Conservation (phyloP, 164 flowering plant species). For the Nymphaea colorata region DNA sequence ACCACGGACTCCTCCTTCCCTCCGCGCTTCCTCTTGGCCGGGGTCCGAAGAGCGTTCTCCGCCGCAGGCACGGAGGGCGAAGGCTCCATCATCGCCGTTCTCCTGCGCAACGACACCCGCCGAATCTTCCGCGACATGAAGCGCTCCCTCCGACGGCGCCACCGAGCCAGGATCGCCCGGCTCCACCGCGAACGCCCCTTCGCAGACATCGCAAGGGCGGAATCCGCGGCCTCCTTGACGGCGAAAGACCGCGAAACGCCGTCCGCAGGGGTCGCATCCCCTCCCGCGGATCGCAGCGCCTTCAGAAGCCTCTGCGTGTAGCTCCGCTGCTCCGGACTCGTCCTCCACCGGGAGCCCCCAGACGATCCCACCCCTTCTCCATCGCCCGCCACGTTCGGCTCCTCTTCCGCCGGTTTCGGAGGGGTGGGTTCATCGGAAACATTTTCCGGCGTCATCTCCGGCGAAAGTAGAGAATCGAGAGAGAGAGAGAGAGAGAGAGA, state of each 20-base stretch:
- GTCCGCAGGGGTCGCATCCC: slow-evolving; percentile 9
- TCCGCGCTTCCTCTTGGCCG: background rate
- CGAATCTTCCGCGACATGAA: background rate
- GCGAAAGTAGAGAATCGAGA: background rate
- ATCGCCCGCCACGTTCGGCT: background rate
- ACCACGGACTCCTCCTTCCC: slow-evolving; percentile 25
- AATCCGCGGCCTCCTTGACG: slow-evolving; percentile 57
- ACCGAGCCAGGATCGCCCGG: slow-evolving; percentile 46
- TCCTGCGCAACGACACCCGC: background rate
- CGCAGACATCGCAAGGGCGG: slow-evolving; percentile 50
- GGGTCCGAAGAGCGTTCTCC: background rate
- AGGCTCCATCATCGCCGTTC: background rate
- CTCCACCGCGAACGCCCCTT: slow-evolving; percentile 72
- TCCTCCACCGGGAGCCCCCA: background rate
- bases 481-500: background rate
- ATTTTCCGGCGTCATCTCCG: background rate
- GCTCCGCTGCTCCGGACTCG: slow-evolving; percentile 19
- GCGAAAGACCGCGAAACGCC: slow-evolving; percentile 21
- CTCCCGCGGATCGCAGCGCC: slow-evolving; percentile 35
- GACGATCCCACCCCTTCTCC: background rate
- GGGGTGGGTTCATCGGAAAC: background rate
- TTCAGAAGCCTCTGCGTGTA: slow-evolving; percentile 58
- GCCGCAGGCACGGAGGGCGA: background rate
- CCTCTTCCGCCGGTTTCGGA: background rate
- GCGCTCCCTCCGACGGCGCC: slow-evolving; percentile 6